phyloP scores from a whole-genome alignment of 768 basidiomycete species.

The Sarcodon aspratus region DNA sequence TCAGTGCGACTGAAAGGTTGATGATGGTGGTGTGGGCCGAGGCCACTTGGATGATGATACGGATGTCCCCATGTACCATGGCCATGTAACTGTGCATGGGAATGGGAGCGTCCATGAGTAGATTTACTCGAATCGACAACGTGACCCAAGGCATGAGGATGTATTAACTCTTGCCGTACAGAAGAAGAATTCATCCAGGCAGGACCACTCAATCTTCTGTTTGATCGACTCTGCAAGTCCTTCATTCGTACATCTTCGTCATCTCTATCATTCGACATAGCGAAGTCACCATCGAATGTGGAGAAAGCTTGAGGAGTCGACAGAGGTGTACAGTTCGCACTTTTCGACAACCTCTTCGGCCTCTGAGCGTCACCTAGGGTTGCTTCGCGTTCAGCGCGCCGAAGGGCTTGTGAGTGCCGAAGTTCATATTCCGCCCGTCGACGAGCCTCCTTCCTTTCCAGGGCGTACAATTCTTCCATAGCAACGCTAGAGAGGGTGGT shows the following conservation, averaged over 20 bases:
- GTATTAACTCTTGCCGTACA: slow-evolving; percentile 11
- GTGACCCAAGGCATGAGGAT: slow-evolving; percentile 18
- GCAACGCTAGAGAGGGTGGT: slow-evolving; percentile 66
- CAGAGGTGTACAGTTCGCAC: slow-evolving; percentile 58
- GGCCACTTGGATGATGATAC: slow-evolving; percentile 29
- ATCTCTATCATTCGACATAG: slow-evolving; percentile 22
- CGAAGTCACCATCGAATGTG: slow-evolving; percentile 25
- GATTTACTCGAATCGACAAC: slow-evolving; percentile 11
- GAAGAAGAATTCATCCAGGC: background rate
- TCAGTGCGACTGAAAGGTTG: slow-evolving; percentile 25
- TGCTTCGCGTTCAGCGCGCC: slow-evolving; percentile 52
- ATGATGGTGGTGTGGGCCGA: slow-evolving; percentile 15
- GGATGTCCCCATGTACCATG: slow-evolving; percentile 27
- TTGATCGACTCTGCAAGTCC: slow-evolving; percentile 1
- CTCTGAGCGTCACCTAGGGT: background rate
- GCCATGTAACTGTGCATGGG: slow-evolving; percentile 21
- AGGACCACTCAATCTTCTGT: background rate
- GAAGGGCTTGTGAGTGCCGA: slow-evolving; percentile 40
- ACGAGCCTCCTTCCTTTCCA: slow-evolving; percentile 78
- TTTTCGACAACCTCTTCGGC: slow-evolving; percentile 33
- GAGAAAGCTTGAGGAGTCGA: slow-evolving; percentile 25
- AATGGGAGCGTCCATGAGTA: slow-evolving; percentile 3
- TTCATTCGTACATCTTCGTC: slow-evolving; percentile 14
- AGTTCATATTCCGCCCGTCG: slow-evolving; percentile 83
- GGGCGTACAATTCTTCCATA: slow-evolving; percentile 80